These are phyloP conservation scores for Monoraphidium neglectum DNA, from an alignment of 139 green algal species.

Conservation along the genomic window DNA sequence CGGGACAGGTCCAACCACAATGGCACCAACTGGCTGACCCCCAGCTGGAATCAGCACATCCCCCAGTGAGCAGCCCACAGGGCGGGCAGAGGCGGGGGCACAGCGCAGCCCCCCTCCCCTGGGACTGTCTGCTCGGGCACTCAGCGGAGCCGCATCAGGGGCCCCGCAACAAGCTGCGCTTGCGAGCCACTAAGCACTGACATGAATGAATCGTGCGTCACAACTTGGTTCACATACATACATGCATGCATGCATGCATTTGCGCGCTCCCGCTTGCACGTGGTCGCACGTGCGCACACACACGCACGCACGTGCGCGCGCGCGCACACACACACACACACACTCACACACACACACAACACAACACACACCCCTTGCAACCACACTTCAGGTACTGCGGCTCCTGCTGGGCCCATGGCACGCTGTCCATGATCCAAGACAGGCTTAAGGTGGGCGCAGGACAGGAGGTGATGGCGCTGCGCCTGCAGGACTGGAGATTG, in stretches of 20 bases:
- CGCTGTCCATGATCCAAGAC: constrained; percentile 46
- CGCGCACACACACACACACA: background rate
- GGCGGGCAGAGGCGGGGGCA: background rate
- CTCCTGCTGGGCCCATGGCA: constrained; percentile 44
- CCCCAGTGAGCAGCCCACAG: background rate
- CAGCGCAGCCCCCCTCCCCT: background rate
- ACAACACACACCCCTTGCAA: background rate
- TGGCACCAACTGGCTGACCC: constrained; percentile 37
- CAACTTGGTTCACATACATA: constrained; percentile 5
- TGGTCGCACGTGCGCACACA: background rate
- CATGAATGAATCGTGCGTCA: constrained; percentile 17
- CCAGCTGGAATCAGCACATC: constrained; percentile 47
- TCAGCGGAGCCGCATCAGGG: background rate
- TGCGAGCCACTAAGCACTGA: constrained; percentile 10
- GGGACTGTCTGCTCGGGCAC: background rate
- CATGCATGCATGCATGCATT: background rate
- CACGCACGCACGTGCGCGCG: background rate
- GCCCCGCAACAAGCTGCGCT: background rate
- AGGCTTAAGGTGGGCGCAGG: constrained; percentile 35
- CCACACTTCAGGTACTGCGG: background rate
- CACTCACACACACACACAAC: background rate
- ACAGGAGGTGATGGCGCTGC: too few relatives aligned
- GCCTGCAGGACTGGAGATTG: too few relatives aligned
- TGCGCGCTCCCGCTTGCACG: background rate
- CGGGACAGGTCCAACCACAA: constrained; percentile 30